Evolutionary conservation across 2,329 filamentous ascomycete genomes (phyloP), one percentile per base, ranked within the genome.

Genomic region (Plectosphaerella plurivora): DNA sequence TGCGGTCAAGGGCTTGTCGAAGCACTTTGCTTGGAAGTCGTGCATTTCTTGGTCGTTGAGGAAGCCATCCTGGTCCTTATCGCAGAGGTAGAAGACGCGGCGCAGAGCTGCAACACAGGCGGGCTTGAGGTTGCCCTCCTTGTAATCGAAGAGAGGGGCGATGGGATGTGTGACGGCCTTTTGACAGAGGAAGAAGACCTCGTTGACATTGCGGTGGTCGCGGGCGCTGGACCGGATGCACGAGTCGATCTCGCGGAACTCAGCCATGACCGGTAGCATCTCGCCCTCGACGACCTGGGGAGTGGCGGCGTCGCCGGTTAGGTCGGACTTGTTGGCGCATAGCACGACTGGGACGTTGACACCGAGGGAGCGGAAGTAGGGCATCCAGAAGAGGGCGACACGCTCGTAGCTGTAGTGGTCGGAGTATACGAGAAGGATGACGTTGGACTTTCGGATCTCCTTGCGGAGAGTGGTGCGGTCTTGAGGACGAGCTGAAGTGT

Each of bases 351-450:
- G 94, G 20, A 99, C 91, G 67, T 99, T 99, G 66, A 99, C 94
- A n/a, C 94, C 94, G 39, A 99, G 82, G 4, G 92, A 96, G 55
- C 94, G 88, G 66, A 99, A 97, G 71, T 97, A 95, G 11, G 94
- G 94, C 82, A 99, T 88, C 94, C 94, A 99, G 71, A 97, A 99
- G 45, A 99, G 78, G 4, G 93, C 94, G 4, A 99, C 92, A 37
- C 94, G 81, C 68, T 99, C 94, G 74, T 97, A 99, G 78, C 92
- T 97, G 76, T 99, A 99, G 72, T 97, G 93, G 68, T 99, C 94
- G 59, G 92, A 92, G 70, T 99, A 99, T 51, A 99, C 92, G 44
- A 99, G 83, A 16, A 97, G 79, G 58, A 99, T 97, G 60, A 97
- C 93, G 68, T 97, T 99, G 64, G 88, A 94, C 70, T 97, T 97